Evolutionary conservation across 176 grass and related monocot species (phyloP).

Genomic region (Dendrocalamus sinicus): DNA sequence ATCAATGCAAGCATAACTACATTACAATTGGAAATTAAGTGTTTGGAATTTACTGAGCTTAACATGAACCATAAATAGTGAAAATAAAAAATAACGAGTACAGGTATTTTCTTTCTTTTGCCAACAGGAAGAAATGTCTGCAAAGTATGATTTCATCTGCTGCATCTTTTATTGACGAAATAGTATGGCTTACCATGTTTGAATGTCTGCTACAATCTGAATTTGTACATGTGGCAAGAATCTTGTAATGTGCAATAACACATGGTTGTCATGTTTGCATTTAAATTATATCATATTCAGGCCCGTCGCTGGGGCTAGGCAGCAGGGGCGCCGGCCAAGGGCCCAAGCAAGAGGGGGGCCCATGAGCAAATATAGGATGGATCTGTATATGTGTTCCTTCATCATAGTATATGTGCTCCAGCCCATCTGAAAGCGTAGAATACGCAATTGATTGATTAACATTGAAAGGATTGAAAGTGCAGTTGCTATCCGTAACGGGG

Average conservation of each 20-base stretch:
- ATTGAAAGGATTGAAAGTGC: too few relatives aligned
- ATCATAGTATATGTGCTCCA: too few relatives aligned
- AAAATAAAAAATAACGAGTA: neutral
- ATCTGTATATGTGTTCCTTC: too few relatives aligned
- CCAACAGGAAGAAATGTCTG: neutral
- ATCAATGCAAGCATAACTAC: conserved; percentile 8
- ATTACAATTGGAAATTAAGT: neutral
- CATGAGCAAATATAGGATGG: too few relatives aligned
- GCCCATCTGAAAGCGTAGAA: too few relatives aligned
- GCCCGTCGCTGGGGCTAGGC: too few relatives aligned
- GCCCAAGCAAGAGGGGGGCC: too few relatives aligned
- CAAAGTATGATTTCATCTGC: neutral
- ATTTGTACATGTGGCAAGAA: neutral
- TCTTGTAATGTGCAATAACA: neutral
- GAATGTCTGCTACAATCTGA: neutral
- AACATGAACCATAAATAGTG: neutral
- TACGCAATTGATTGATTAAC: too few relatives aligned
- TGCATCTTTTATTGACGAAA: neutral
- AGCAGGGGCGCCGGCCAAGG: too few relatives aligned
- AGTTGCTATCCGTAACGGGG: too few relatives aligned
- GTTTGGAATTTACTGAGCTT: conserved; percentile 3
- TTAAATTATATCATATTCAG: neutral
- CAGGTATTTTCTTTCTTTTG: conserved; percentile 9
- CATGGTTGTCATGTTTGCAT: neutral
- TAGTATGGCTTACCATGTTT: neutral